A percentile compares a stretch with the other conserved stretches of the same genome.
phyloP scores from a whole-genome alignment of 148 eudicot genomes.

The Pouteria glomerata region DNA sequence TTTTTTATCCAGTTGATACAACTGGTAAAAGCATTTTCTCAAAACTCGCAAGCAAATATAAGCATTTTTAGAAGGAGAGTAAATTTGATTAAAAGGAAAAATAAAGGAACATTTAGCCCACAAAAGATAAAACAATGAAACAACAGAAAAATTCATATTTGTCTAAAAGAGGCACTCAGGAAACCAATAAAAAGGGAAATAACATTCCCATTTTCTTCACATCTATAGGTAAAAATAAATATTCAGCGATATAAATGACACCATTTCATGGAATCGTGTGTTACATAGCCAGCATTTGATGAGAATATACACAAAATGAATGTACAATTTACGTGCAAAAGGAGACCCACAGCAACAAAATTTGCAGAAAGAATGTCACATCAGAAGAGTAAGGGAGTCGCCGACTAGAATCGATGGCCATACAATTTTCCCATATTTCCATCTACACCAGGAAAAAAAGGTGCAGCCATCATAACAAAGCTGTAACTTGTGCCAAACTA shows the following conservation, averaged over 20 bases:
- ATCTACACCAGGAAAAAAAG: no score
- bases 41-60: no score
- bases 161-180: neutral
- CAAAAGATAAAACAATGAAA: neutral
- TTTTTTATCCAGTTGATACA: no score
- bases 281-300: no score
- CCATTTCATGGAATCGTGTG: no score
- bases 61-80: no score
- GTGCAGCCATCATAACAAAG: no score
- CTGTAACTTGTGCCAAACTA: no score
- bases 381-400: neutral
- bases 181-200: neutral
- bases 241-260: neutral
- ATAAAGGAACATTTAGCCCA: neutral
- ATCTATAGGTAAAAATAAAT: neutral
- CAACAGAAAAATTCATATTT: neutral
- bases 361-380: neutral
- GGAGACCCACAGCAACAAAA: neutral
- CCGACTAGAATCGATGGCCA: neutral
- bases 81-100: no score
- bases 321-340: no score
- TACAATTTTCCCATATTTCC: neutral
- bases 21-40: no score
- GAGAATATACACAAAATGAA: no score
- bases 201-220: neutral